A percentile compares a stretch with the other conserved stretches of the same genome.
phyloP scores from a whole-genome alignment of 306 rosid genomes.

The Prunus mongolica region DNA sequence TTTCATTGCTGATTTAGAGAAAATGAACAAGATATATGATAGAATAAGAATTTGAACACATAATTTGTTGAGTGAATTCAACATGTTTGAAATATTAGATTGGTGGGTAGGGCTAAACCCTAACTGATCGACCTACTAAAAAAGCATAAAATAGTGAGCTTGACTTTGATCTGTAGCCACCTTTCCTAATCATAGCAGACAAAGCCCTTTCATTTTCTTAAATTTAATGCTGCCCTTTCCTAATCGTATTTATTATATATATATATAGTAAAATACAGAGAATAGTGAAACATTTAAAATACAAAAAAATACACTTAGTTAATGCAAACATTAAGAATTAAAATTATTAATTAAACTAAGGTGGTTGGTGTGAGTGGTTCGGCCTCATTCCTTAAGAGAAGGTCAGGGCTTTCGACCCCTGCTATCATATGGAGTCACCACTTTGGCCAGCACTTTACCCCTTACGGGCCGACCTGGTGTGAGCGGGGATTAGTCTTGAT shows the following conservation, averaged over 20 bases:
- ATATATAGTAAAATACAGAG: too few relatives aligned
- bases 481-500: too few relatives aligned
- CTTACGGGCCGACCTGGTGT: too few relatives aligned
- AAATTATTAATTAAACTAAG: too few relatives aligned
- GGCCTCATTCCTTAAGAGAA: too few relatives aligned
- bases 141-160: neutral
- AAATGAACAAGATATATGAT: neutral
- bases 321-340: too few relatives aligned
- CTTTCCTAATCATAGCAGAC: neutral
- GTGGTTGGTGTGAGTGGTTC: too few relatives aligned
- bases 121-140: neutral
- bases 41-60: neutral
- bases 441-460: too few relatives aligned
- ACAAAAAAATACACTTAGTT: rapidly evolving
- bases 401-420: too few relatives aligned
- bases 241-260: neutral
- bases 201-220: neutral
- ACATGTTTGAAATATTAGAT: neutral
- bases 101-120: neutral
- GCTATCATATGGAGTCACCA: too few relatives aligned
- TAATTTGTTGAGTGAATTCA: neutral
- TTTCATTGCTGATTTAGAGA: too few relatives aligned
- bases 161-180: neutral
- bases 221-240: neutral
- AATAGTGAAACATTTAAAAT: too few relatives aligned